These are phyloP conservation scores for Myxozyma udenii DNA, from an alignment of 805 yeast species.

Conservation along the genomic window DNA sequence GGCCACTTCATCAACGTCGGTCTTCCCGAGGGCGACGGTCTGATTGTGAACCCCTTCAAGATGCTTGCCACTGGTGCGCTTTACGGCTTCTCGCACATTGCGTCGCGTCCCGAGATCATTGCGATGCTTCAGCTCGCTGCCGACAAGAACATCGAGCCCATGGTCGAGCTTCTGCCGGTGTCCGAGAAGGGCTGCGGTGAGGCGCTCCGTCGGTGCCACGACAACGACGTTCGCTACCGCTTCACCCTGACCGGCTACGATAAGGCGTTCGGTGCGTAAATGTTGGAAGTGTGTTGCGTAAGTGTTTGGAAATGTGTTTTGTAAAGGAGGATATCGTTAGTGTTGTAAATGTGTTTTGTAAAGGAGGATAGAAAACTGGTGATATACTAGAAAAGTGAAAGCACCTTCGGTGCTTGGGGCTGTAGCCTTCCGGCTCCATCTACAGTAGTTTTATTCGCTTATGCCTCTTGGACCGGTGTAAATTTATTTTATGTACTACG, in stretches of 20 bases:
- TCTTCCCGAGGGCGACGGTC: constrained; percentile 45
- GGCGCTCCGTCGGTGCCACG: constrained; percentile 40
- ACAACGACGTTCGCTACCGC: constrained; percentile 43
- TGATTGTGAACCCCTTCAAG: constrained; percentile 17
- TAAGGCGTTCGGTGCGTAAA: constrained; percentile 40
- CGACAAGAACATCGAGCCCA: constrained; percentile 40
- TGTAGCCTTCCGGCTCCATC: no score
- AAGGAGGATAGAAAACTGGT: no score
- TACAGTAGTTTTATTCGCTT: no score
- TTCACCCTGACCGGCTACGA: constrained; percentile 46
- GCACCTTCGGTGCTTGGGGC: no score
- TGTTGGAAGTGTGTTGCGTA: not conserved
- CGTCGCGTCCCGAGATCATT: constrained; percentile 62
- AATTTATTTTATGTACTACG: no score
- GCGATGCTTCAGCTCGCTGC: constrained; percentile 65
- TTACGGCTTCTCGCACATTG: constrained; percentile 57
- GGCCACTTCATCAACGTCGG: constrained; percentile 63
- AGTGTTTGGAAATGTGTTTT: not conserved
- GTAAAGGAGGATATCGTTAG: not conserved
- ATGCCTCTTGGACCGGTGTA: no score
- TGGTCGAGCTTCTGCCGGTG: constrained; percentile 40
- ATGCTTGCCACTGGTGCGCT: constrained; percentile 39
- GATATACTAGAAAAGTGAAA: no score
- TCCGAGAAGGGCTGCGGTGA: constrained; percentile 37
- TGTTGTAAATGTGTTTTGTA: no score